Base-by-base conservation (phyloP, 768 basidiomycete genomes). In the Rubroboletus satanas region DNA sequence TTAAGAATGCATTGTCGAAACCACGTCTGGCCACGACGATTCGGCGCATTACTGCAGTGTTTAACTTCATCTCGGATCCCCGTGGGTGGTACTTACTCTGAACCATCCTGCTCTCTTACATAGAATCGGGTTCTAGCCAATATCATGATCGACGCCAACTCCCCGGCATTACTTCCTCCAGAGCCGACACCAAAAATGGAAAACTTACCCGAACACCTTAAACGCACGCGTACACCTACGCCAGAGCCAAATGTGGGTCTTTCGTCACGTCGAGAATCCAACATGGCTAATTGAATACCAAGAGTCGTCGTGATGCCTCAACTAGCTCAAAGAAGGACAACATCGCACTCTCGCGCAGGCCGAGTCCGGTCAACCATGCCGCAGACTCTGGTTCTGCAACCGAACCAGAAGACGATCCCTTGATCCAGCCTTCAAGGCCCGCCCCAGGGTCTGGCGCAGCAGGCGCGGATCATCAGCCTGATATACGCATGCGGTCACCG, bases 1-100 rank as follows among this genome's bases (percentile, higher is more conserved):
- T 90, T 58, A 85, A 80, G 69, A 84, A 87, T 72, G 82, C 82
- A 5, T 69, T 91, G 59, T 81, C 84, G 29, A 85, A 80, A 63
- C 86, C 88, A 35, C 82, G 85, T 52, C 66, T 84, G 33, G 80
- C 87, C 33, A 87, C 85, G 33, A 77, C 81, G 15, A 74, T 91
- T 41, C 79, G 81, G 56, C 84, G 89, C 49, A 81, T 88, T 73
- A 83, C 87, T 9, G 85, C 89, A 23, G 73, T 85, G 63, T 81
- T 87, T 65, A 87, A 88, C 69, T 86, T 84, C 71, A 68, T 76
- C 51, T 70, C 81, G 56, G 80, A 85, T 45, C 78, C 82, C 62
- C 87, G 89, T 90, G 62, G 69, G 88, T 77, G 36, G 43, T 42
- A 29, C 51, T 46, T 55, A 50, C 52, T 59, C 32, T 45, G 39